Base-by-base conservation (phyloP, 306 rosid species). In the Gastrolobium bilobum region DNA sequence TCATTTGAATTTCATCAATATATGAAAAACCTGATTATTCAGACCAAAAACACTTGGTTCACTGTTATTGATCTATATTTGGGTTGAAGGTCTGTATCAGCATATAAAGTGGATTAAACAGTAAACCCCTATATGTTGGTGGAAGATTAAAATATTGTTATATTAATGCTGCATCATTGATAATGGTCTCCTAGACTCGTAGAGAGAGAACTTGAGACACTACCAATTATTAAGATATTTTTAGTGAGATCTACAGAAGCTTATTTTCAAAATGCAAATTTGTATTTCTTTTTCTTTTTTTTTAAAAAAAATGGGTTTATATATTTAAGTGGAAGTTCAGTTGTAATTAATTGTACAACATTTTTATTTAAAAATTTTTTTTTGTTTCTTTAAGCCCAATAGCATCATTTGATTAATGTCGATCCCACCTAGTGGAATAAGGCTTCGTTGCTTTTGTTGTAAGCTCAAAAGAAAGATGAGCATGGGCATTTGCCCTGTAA, bases 81-180 rank as follows among this genome's bases (percentile, higher is more conserved):
- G n/a, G n/a, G n/a, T n/a, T n/a, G n/a, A n/a, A n/a, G n/a, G n/a
- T n/a, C n/a, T n/a, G n/a, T n/a, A n/a, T n/a, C n/a, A n/a, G 53
- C 77, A 69, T 20, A 59, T 11, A 6, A 52, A 44, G 62, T 64
- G 69, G 51, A 72, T 63, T 42, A 61, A 51, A 79, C 33, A 52
- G 79, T 38, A 31, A 40, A 56, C 30, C 29, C 50, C 75, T 43
- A 63, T 7, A 43, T 51, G 48, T 35, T 34, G 35, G 44, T 38
- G 31, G 51, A 14, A 73, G 54, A 54, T 57, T 54, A 54, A 80
- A 51, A 62, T 40, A 60, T 4, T 64, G 65, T 40, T 52, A 52
- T 47, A 52, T 52, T 51, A 37, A 53, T 63, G 68, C 34, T 53
- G 68, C 68, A 63, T 43, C 62, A 48, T 37, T 62, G 4, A 53